Evolutionary conservation across 495 filamentous ascomycete species (phyloP).

Genomic region (Acidomyces sp.): DNA sequence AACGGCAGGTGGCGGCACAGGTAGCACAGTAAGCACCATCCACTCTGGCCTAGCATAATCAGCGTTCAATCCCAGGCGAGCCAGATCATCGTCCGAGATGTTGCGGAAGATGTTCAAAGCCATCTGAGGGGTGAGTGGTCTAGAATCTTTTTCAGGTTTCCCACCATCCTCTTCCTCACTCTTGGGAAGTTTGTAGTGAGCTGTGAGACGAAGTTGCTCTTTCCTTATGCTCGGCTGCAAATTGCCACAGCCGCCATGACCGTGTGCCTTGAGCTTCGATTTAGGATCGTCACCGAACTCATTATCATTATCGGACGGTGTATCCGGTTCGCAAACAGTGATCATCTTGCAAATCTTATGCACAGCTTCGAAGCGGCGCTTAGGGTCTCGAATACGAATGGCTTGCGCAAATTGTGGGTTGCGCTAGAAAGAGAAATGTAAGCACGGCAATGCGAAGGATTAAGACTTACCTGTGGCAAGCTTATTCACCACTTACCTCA

Average conservation of each 20-base stretch:
- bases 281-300: conserved; percentile 37
- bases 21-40: conserved; percentile 93
- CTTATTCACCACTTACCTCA: conserved; percentile 58
- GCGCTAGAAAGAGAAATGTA: conserved; percentile 49
- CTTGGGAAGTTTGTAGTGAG: conserved; percentile 67
- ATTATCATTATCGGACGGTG: conserved; percentile 47
- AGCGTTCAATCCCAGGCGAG: conserved; percentile 77
- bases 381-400: conserved; percentile 72
- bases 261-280: conserved; percentile 33
- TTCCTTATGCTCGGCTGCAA: conserved; percentile 73
- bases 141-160: conserved; percentile 60
- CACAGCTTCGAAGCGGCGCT: conserved; percentile 79
- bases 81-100: conserved; percentile 66
- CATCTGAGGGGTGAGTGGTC: conserved; percentile 65
- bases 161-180: conserved; percentile 48
- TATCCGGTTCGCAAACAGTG: conserved; percentile 64
- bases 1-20: conserved; percentile 89
- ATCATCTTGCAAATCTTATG: conserved; percentile 83
- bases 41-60: conserved; percentile 93
- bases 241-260: conserved; percentile 89
- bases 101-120: conserved; percentile 73
- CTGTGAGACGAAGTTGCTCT: conserved; percentile 69
- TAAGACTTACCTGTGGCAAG: conserved; percentile 32
- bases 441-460: conserved; percentile 43
- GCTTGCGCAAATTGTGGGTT: conserved; percentile 73